These are phyloP conservation scores for Trematosphaeria pertusa DNA, from an alignment of 2,329 filamentous ascomycete species.

Conservation along the genomic window DNA sequence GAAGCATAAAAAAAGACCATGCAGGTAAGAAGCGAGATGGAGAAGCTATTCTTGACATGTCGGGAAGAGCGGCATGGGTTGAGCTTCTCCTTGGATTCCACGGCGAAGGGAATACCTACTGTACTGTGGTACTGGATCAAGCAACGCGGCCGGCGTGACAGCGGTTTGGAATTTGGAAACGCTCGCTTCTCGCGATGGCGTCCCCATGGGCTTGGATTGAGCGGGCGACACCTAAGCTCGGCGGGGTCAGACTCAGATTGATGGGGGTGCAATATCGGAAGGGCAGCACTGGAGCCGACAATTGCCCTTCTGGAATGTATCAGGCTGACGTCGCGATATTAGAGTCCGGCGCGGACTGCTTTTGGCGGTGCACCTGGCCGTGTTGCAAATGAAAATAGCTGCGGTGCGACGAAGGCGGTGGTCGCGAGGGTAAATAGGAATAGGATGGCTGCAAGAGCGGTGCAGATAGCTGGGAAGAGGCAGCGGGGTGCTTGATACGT, in stretches of 20 bases:
- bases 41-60: conserved; percentile 1
- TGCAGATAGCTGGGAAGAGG: background rate
- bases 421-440: conserved; percentile 6
- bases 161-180: background rate
- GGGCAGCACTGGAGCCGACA: conserved; percentile 2
- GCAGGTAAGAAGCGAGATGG: conserved; percentile 2
- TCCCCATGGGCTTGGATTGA: conserved; percentile 5
- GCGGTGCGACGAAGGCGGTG: conserved; percentile 10
- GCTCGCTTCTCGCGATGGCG: background rate
- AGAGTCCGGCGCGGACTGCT: conserved; percentile 13
- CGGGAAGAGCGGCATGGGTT: background rate
- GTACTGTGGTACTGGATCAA: no score
- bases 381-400: conserved; percentile 11
- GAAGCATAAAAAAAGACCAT: background rate
- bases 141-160: conserved; percentile 5
- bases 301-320: conserved; percentile 6
- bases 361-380: conserved; percentile 6
- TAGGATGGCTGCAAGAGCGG: background rate
- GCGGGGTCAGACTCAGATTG: conserved; percentile 18
- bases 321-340: conserved; percentile 17
- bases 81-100: no score
- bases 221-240: conserved; percentile 1
- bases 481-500: background rate
- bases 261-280: conserved; percentile 12
- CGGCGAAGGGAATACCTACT: background rate